These are phyloP conservation scores for Scenedesmus sp. DNA, from an alignment of 163 green algal genomes.

Conservation along the genomic window DNA sequence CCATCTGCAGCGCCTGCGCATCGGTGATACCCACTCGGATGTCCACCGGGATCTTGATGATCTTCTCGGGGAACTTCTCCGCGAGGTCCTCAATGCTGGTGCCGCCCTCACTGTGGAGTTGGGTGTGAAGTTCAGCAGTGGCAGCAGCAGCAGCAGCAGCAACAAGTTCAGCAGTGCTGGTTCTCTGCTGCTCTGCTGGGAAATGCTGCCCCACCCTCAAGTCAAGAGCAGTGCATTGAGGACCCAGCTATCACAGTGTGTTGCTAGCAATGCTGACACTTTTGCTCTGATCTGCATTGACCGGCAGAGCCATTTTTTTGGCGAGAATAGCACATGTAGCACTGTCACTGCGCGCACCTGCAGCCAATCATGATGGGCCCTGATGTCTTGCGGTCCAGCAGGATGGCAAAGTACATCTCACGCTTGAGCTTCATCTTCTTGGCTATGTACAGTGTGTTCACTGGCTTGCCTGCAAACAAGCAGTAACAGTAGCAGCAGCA, in stretches of 20 bases:
- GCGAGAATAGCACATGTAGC: too few relatives aligned
- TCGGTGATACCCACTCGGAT: slow-evolving; percentile 89
- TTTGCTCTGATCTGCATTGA: too few relatives aligned
- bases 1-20: slow-evolving; percentile 85
- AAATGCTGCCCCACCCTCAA: too few relatives aligned
- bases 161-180: not conserved
- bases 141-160: not conserved
- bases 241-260: too few relatives aligned
- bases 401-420: slow-evolving; percentile 99
- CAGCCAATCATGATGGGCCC: slow-evolving; percentile 93
- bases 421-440: slow-evolving; percentile 92
- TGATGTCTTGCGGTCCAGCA: slow-evolving; percentile 90
- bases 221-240: too few relatives aligned
- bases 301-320: too few relatives aligned
- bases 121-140: not conserved
- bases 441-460: slow-evolving; percentile 97
- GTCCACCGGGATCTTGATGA: slow-evolving; percentile 95
- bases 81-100: slow-evolving; percentile 99
- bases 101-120: slow-evolving; percentile 77
- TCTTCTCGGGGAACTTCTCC: slow-evolving; percentile 98
- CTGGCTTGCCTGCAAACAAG: slow-evolving; percentile 87
- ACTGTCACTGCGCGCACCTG: slow-evolving; percentile 38
- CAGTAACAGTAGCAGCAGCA: not conserved
- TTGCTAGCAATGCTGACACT: too few relatives aligned
- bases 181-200: too few relatives aligned